Percentiles rank a stretch among this genome's conserved stretches.
Evolutionary conservation across 495 filamentous ascomycete species (phyloP).

Genomic region (Poronia punctata): DNA sequence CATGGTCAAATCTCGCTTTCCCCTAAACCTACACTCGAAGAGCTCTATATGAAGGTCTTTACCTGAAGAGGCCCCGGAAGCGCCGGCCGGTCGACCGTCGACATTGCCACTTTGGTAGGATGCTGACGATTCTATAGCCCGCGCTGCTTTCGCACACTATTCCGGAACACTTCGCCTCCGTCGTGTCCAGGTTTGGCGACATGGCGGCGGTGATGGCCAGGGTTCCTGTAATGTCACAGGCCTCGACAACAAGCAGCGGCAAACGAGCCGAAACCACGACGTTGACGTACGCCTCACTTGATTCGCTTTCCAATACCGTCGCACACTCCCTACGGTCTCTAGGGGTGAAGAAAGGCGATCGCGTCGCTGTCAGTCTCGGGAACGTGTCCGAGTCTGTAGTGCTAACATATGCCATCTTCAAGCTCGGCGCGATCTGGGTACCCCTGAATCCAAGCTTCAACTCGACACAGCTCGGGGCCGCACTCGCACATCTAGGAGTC

Average conservation of each 20-base stretch:
- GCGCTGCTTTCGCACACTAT: constrained; percentile 69
- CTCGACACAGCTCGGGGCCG: constrained; percentile 65
- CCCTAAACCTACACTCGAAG: too few species aligned
- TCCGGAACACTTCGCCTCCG: constrained; percentile 68
- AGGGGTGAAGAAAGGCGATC: constrained; percentile 77
- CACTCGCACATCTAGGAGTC: constrained; percentile 66
- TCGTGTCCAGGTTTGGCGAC: constrained; percentile 69
- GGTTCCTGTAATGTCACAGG: constrained; percentile 22
- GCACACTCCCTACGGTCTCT: constrained; percentile 64
- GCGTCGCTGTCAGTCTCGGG: constrained; percentile 79
- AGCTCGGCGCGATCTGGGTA: constrained; percentile 85
- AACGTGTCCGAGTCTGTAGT: constrained; percentile 79
- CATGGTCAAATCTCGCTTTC: too few species aligned
- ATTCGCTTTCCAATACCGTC: constrained; percentile 68
- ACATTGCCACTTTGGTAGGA: too few species aligned
- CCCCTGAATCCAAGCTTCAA: constrained; percentile 94
- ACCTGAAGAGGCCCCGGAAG: too few species aligned
- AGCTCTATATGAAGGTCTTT: too few species aligned
- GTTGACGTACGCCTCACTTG: constrained; percentile 67
- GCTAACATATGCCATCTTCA: constrained; percentile 82
- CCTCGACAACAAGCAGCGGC: constrained; percentile 5
- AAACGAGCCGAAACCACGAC: constrained; percentile 32
- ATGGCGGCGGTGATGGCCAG: constrained; percentile 50
- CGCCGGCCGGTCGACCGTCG: too few species aligned
- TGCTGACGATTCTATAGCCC: constrained; percentile 45